Conservation (phyloP, 495 filamentous ascomycete genomes). For the Hypoxylon rickii region DNA sequence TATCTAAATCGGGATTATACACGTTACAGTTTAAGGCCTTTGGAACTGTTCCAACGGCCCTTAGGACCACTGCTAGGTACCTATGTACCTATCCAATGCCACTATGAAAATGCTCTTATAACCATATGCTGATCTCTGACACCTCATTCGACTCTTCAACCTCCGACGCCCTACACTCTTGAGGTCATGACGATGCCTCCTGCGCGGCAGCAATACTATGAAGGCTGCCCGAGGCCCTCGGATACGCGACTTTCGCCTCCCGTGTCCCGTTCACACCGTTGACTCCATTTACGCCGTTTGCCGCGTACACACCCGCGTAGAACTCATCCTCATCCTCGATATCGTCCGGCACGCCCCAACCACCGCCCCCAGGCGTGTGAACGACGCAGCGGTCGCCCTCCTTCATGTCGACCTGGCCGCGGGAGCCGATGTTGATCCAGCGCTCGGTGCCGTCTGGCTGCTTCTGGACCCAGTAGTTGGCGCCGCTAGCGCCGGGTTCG, state of each 20-base stretch:
- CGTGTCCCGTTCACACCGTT: slow-evolving; percentile 10
- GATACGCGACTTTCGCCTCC: slow-evolving; percentile 11
- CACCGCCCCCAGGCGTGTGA: slow-evolving; percentile 73
- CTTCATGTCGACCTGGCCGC: slow-evolving; percentile 88
- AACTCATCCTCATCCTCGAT: slow-evolving; percentile 5
- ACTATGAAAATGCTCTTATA: too few species aligned
- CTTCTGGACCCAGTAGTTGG: slow-evolving; percentile 77
- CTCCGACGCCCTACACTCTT: too few species aligned
- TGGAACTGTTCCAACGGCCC: too few species aligned
- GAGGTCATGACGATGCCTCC: slow-evolving; percentile 16
- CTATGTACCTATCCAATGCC: too few species aligned
- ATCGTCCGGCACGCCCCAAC: slow-evolving; percentile 58
- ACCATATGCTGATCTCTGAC: too few species aligned
- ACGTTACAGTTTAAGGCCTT: too few species aligned
- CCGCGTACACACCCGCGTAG: background rate
- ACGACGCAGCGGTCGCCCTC: slow-evolving; percentile 82
- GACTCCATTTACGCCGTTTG: slow-evolving; percentile 2
- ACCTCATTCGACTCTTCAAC: too few species aligned
- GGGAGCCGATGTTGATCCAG: slow-evolving; percentile 82
- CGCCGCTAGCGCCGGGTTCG: slow-evolving; percentile 71
- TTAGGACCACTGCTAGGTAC: too few species aligned
- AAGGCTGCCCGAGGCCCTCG: slow-evolving; percentile 24
- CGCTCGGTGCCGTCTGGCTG: slow-evolving; percentile 52
- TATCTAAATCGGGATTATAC: too few species aligned
- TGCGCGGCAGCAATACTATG: slow-evolving; percentile 18